These are phyloP conservation scores for Globisporangium sylvaticum DNA, from an alignment of 352 stramenopile species.

Conservation along the genomic window DNA sequence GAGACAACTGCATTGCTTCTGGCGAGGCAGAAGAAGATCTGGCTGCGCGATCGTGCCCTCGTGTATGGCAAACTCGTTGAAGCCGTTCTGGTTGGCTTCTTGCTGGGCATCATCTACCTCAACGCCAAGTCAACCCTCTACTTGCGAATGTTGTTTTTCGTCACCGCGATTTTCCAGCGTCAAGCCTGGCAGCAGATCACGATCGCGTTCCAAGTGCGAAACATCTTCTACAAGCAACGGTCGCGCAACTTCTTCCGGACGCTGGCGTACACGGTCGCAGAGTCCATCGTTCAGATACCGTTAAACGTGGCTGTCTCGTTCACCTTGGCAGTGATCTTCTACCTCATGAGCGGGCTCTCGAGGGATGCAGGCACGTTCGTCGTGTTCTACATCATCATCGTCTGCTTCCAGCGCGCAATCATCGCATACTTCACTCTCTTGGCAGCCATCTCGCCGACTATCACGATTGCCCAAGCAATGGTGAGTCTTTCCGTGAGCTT, in stretches of 20 bases:
- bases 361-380: slow-evolving; percentile 33
- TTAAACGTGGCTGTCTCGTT: slow-evolving; percentile 11
- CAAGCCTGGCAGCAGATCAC: slow-evolving; percentile 70
- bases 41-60: slow-evolving; percentile 54
- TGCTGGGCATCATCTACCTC: slow-evolving; percentile 75
- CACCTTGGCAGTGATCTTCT: slow-evolving; percentile 21
- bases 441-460: slow-evolving; percentile 25
- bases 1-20: slow-evolving; percentile 46
- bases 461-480: slow-evolving; percentile 29
- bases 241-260: slow-evolving; percentile 89
- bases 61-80: slow-evolving; percentile 63
- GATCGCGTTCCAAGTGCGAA: slow-evolving; percentile 63
- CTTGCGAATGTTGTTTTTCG: slow-evolving; percentile 70
- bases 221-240: slow-evolving; percentile 86
- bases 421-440: slow-evolving; percentile 35
- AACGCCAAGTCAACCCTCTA: slow-evolving; percentile 49
- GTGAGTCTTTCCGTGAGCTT: slow-evolving; percentile 31
- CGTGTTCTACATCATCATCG: slow-evolving; percentile 54
- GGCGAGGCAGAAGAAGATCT: slow-evolving; percentile 62
- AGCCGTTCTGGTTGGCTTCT: slow-evolving; percentile 65
- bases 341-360: slow-evolving; percentile 72
- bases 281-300: slow-evolving; percentile 9
- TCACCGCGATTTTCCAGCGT: slow-evolving; percentile 62
- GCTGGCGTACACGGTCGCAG: slow-evolving; percentile 71
- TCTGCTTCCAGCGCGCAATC: slow-evolving; percentile 57